Evolutionary conservation across 164 flowering plant species (phyloP).

Genomic region (Vitis rotundifolia): DNA sequence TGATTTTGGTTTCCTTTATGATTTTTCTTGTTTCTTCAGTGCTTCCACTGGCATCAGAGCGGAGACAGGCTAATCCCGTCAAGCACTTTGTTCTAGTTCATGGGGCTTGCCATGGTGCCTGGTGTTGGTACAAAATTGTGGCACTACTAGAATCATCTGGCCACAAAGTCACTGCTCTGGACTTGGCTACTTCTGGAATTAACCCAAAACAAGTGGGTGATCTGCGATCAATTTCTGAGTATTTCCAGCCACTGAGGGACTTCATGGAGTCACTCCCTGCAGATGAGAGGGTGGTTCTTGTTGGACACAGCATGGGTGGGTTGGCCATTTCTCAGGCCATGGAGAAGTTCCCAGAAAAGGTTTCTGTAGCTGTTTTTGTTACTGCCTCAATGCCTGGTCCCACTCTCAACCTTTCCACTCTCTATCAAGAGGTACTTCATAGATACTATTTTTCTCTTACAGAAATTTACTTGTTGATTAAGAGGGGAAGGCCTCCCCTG

Average conservation of each 20-base stretch:
- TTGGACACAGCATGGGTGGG: slow-evolving; percentile 33
- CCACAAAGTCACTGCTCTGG: slow-evolving; percentile 34
- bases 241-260: slow-evolving; percentile 20
- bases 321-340: slow-evolving; percentile 25
- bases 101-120: slow-evolving; percentile 34
- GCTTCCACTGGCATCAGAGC: background rate
- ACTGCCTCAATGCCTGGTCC: slow-evolving; percentile 37
- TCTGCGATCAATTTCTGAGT: slow-evolving; percentile 19
- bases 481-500: background rate
- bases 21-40: background rate
- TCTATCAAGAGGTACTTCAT: slow-evolving; percentile 17
- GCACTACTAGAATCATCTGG: slow-evolving; percentile 23
- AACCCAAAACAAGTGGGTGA: slow-evolving; percentile 7
- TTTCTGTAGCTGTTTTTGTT: slow-evolving; percentile 30
- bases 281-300: slow-evolving; percentile 26
- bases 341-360: slow-evolving; percentile 30
- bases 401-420: slow-evolving; percentile 13
- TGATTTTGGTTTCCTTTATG: too few species aligned
- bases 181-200: slow-evolving; percentile 32
- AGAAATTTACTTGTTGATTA: background rate
- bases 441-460: background rate
- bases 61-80: slow-evolving; percentile 1
- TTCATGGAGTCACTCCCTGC: slow-evolving; percentile 17
- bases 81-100: slow-evolving; percentile 34
- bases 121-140: slow-evolving; percentile 31